Percentiles rank a stretch among this genome's conserved stretches.
Evolutionary conservation across 768 basidiomycete genomes (phyloP).

Genomic region (Pisolithus orientalis): DNA sequence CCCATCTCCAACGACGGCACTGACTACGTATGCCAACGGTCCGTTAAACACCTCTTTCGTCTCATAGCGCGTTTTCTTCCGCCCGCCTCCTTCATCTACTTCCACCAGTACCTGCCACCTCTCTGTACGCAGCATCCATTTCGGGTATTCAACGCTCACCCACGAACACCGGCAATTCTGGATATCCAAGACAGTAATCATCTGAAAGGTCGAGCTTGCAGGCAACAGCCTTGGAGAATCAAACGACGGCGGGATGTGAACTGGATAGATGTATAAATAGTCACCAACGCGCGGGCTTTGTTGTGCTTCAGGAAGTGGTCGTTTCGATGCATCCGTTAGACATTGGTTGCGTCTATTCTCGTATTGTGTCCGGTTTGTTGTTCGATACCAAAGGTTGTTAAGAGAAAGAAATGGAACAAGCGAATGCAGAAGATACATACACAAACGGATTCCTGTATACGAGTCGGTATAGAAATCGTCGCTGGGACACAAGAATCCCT

Average conservation of each 20-base stretch:
- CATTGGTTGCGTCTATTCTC: slow-evolving; percentile 42
- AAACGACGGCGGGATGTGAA: slow-evolving; percentile 58
- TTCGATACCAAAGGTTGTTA: neutral
- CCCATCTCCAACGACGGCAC: slow-evolving; percentile 36
- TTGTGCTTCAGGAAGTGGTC: slow-evolving; percentile 33
- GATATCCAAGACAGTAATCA: slow-evolving; percentile 46
- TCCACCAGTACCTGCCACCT: slow-evolving; percentile 57
- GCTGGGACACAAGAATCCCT: neutral
- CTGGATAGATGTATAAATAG: slow-evolving; percentile 40
- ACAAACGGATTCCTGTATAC: slow-evolving; percentile 60
- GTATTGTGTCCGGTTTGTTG: neutral
- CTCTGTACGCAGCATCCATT: slow-evolving; percentile 45
- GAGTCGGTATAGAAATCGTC: slow-evolving; percentile 1
- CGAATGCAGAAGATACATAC: slow-evolving; percentile 30
- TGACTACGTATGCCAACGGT: slow-evolving; percentile 46
- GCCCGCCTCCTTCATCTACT: slow-evolving; percentile 38
- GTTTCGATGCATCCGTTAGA: slow-evolving; percentile 36
- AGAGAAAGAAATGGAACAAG: neutral
- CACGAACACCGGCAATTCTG: slow-evolving; percentile 55
- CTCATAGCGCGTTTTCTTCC: slow-evolving; percentile 54
- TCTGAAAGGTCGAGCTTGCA: slow-evolving; percentile 35
- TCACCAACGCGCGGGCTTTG: slow-evolving; percentile 46
- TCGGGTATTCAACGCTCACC: slow-evolving; percentile 35
- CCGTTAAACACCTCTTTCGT: slow-evolving; percentile 57
- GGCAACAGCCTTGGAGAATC: slow-evolving; percentile 29